Conservation (phyloP, 1,284 basidiomycete genomes). For the Earliella scabrosa region DNA sequence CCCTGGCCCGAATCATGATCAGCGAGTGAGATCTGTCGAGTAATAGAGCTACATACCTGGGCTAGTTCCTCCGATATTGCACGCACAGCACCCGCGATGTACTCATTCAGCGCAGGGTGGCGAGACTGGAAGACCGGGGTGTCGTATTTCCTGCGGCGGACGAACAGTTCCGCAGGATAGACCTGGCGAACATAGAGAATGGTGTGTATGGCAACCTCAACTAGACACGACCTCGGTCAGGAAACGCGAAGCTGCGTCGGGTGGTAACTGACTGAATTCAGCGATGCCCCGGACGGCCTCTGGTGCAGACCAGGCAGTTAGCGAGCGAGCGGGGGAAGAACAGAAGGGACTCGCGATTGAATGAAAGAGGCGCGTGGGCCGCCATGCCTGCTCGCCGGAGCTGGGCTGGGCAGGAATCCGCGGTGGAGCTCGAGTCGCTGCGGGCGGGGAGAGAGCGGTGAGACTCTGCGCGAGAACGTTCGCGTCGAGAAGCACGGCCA, state of each 20-base stretch:
- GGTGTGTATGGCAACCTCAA: slow-evolving; percentile 92
- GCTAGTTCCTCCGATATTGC: slow-evolving; percentile 78
- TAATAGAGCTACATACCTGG: slow-evolving; percentile 44
- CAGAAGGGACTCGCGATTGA: slow-evolving; percentile 35
- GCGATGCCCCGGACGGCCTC: slow-evolving; percentile 63
- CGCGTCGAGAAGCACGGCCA: slow-evolving; percentile 8
- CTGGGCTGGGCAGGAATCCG: neutral
- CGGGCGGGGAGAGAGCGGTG: neutral
- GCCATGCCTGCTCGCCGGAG: slow-evolving; percentile 15
- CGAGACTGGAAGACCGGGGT: slow-evolving; percentile 91
- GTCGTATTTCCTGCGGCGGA: slow-evolving; percentile 86
- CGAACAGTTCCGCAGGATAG: slow-evolving; percentile 89
- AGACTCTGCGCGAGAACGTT: no score
- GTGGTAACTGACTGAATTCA: slow-evolving; percentile 63
- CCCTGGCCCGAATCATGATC: slow-evolving; percentile 47
- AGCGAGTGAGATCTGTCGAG: neutral
- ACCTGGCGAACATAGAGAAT: slow-evolving; percentile 90
- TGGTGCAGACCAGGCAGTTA: slow-evolving; percentile 30
- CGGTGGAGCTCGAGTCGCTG: no score
- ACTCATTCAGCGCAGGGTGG: slow-evolving; percentile 86
- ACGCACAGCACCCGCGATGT: slow-evolving; percentile 82
- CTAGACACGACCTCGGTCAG: no score
- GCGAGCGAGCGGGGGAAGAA: neutral
- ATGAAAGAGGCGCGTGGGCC: slow-evolving; percentile 33
- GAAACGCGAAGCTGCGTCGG: no score